Base-by-base conservation (phyloP, 2,329 filamentous ascomycete genomes). In the Fusarium bactridioides region DNA sequence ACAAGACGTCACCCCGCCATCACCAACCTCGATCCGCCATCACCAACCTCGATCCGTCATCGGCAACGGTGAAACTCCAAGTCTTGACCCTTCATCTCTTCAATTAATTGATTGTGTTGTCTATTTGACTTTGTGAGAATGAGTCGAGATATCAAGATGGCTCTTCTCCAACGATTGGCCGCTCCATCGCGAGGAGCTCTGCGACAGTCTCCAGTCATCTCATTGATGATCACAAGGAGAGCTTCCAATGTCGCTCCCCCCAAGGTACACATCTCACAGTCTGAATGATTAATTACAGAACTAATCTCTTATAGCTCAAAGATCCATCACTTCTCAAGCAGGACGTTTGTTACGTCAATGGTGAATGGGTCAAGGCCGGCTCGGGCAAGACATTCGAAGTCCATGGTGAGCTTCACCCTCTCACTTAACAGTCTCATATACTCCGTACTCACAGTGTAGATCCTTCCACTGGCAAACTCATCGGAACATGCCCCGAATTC, bases 331-430 rank as follows among this genome's bases (percentile, higher is more conserved):
- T 99, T 67, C 89, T 98, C 78, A 98, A 97, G 85, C 90, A 92
- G 76, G 89, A 95, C 80, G 88, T 90, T 67, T 89, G 90, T 78
- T 98, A 95, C 80, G 91, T 98, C 79, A 95, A 99, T 80, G 96
- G 96, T 78, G 89, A 97, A 88, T 99, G 95, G 93, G 89, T 97
- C 70, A 87, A 88, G 76, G 93, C 95, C 76, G 89, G 90, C 78
- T 97, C 94, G 2, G 94, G 94, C 79, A 91, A 97, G 88, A 97
- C 94, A 50, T 99, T 98, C 82, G 91, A 96, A 80, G 93, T 98
- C 67, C 87, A 89, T 72, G 92, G 91, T 92, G 83, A 73, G 79
- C 67, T 25, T 27, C 29, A 29, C 13, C 27, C 44, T n/a, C 29
- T 48, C 12, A 21, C 31, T 41, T 11, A 19, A 62, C 19, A n/a